A percentile compares a stretch with the other conserved stretches of the same genome.
Conservation (phyloP, 1,139 yeast species). For the Candida albicans region DNA sequence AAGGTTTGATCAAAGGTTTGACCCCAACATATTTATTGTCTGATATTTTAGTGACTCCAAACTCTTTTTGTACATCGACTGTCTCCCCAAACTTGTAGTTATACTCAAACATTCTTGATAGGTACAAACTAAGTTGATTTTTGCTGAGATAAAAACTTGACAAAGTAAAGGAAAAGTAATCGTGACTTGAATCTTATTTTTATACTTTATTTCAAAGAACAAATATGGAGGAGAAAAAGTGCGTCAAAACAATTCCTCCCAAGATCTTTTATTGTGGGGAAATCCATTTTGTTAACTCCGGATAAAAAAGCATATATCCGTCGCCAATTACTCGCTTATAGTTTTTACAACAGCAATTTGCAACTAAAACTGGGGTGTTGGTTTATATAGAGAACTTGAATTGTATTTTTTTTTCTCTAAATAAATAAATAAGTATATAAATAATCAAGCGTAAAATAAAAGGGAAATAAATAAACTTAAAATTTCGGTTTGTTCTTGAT, state of each 20-base stretch:
- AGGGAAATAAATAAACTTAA: slow-evolving; percentile 3
- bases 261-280: too few species aligned
- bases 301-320: too few species aligned
- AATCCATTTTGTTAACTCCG: too few species aligned
- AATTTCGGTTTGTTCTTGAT: slow-evolving; percentile 13
- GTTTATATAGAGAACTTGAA: too few species aligned
- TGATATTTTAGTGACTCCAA: slow-evolving; percentile 24
- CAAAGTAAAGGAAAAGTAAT: not conserved
- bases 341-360: too few species aligned
- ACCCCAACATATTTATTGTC: slow-evolving; percentile 22
- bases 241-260: too few species aligned
- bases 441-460: not conserved
- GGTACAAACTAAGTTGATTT: too few species aligned
- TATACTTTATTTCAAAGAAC: too few species aligned
- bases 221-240: too few species aligned
- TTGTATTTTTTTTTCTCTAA: not conserved
- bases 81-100: slow-evolving; percentile 15
- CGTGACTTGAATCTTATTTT: too few species aligned
- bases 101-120: slow-evolving; percentile 1
- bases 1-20: slow-evolving; percentile 29
- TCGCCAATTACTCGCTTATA: too few species aligned
- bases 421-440: not conserved
- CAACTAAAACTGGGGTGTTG: too few species aligned
- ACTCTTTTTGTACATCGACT: slow-evolving; percentile 17
- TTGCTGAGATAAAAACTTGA: not conserved